Evolutionary conservation across 2,329 filamentous ascomycete genomes (phyloP).

Genomic region (Fusarium pseudocircinatum): DNA sequence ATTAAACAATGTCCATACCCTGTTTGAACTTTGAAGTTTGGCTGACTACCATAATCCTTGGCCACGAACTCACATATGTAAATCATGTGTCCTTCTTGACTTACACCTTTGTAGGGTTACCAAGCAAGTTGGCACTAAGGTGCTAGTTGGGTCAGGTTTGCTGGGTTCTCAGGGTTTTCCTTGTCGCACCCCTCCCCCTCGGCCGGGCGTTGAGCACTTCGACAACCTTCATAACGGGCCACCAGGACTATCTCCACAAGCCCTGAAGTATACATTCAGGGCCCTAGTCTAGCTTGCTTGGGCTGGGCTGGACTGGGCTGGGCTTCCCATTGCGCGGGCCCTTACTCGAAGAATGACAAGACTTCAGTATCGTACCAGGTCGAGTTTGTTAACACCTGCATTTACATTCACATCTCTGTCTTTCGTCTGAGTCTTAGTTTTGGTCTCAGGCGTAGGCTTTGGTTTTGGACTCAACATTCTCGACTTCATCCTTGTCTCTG

Average conservation of each 20-base stretch:
- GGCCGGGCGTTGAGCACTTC: constrained; percentile 22
- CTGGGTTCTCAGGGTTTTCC: constrained; percentile 24
- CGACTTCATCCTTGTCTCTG: constrained; percentile 16
- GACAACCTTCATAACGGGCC: constrained; percentile 32
- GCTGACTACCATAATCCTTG: constrained; percentile 21
- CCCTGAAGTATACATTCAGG: constrained; percentile 34
- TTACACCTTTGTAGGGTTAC: constrained; percentile 39
- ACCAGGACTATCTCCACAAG: constrained; percentile 37
- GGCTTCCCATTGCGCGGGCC: constrained; percentile 18
- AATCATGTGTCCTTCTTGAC: constrained; percentile 38
- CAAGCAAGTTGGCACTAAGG: constrained; percentile 38
- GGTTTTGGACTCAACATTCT: constrained; percentile 16
- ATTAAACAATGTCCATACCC: background rate
- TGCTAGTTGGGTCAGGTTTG: constrained; percentile 31
- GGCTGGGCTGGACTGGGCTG: constrained; percentile 19
- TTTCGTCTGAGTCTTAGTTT: constrained; percentile 1
- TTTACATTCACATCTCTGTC: constrained; percentile 21
- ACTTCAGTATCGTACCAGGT: constrained; percentile 27
- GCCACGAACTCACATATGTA: constrained; percentile 24
- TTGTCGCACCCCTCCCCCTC: constrained; percentile 34
- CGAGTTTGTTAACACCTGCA: background rate
- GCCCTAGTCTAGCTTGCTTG: constrained; percentile 23
- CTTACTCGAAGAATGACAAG: constrained; percentile 22
- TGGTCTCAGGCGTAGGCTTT: constrained; percentile 9
- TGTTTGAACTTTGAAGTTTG: constrained; percentile 7